Evolutionary conservation across 106 monocot species (phyloP).

Genomic region (Platanthera guangdongensis): DNA sequence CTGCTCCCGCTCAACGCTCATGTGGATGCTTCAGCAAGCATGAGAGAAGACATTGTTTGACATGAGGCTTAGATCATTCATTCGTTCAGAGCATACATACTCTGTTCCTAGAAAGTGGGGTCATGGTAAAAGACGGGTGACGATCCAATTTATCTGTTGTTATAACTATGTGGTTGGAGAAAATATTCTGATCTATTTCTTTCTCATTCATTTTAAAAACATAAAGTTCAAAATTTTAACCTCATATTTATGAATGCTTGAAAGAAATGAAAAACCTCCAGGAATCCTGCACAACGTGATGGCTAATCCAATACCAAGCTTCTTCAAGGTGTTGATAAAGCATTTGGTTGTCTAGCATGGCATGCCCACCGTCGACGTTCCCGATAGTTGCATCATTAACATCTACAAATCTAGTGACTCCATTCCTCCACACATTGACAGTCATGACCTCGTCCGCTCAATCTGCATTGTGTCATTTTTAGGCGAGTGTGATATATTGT

Average conservation of each 20-base stretch:
- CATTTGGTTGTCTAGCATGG: conserved; percentile 73
- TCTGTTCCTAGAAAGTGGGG: conserved; percentile 20
- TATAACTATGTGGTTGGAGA: conserved; percentile 19
- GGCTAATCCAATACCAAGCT: conserved; percentile 55
- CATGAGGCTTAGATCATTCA: too few relatives aligned
- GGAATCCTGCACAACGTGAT: conserved; percentile 46
- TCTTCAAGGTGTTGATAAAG: conserved; percentile 74
- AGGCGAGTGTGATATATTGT: conserved; percentile 80
- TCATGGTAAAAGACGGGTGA: conserved; percentile 22
- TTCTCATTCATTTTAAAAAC: not conserved
- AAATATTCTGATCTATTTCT: not conserved
- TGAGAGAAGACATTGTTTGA: too few relatives aligned
- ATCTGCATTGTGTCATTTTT: conserved; percentile 79
- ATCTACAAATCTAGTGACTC: conserved; percentile 84
- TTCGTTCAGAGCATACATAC: conserved; percentile 18
- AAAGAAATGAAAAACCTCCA: conserved; percentile 64
- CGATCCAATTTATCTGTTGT: conserved; percentile 26
- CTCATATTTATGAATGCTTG: conserved; percentile 26
- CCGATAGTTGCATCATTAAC: conserved; percentile 86
- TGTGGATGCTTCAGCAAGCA: too few relatives aligned
- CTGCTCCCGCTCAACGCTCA: too few relatives aligned
- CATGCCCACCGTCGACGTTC: conserved; percentile 51
- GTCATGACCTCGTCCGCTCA: conserved; percentile 79
- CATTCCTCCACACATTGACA: conserved; percentile 87
- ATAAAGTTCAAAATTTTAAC: not conserved